A percentile compares a stretch with the other conserved stretches of the same genome.
Conservation (phyloP, 1,139 yeast genomes). For the Chernovozyma aurita region DNA sequence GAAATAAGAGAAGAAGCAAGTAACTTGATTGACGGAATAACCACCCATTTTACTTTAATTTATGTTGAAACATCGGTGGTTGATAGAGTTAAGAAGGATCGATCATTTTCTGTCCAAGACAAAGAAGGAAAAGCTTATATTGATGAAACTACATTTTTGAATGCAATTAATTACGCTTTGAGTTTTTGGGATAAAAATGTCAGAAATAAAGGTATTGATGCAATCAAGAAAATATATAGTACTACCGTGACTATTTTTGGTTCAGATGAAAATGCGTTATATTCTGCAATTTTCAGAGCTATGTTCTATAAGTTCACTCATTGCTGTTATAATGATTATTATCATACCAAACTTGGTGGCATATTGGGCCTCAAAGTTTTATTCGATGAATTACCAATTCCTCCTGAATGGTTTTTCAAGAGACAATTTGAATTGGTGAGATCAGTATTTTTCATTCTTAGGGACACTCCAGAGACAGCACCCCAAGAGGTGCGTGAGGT, state of each 20-base stretch:
- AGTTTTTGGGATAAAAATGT: constrained; percentile 74
- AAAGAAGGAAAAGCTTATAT: constrained; percentile 73
- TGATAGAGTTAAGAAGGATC: constrained; percentile 64
- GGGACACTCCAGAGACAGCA: constrained; percentile 88
- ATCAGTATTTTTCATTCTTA: constrained; percentile 81
- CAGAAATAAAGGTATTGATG: constrained; percentile 63
- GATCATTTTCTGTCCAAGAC: constrained; percentile 71
- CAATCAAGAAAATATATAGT: constrained; percentile 58
- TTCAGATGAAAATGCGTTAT: constrained; percentile 55
- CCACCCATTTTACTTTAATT: constrained; percentile 75
- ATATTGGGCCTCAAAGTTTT: constrained; percentile 75
- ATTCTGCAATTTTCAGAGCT: constrained; percentile 70
- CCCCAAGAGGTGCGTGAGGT: constrained; percentile 72
- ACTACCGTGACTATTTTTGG: constrained; percentile 70
- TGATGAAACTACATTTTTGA: constrained; percentile 65
- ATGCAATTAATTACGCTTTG: constrained; percentile 74
- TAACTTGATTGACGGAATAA: constrained; percentile 55
- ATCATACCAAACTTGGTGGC: constrained; percentile 85
- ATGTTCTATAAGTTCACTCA: constrained; percentile 83
- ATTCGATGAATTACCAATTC: constrained; percentile 62
- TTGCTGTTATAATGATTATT: constrained; percentile 85
- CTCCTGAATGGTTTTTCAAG: constrained; percentile 67
- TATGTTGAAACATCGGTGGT: constrained; percentile 71
- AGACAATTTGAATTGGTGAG: constrained; percentile 83
- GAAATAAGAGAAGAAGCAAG: constrained; percentile 71